phyloP scores from a whole-genome alignment of 2,329 filamentous ascomycete genomes.

The Trichophaea hybrida region DNA sequence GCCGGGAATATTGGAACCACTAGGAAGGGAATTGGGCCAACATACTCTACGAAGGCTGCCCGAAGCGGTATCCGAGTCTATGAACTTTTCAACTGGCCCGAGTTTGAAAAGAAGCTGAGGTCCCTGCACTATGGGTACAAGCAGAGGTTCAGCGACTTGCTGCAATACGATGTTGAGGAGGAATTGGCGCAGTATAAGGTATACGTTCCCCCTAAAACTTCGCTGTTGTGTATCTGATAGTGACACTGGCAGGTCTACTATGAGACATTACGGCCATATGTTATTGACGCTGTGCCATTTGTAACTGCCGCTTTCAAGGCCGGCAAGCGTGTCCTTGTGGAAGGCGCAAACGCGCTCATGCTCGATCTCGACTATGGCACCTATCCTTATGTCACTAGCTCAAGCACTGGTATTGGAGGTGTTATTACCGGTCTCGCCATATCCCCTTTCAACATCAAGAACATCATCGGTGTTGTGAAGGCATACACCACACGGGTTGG shows the following conservation, averaged over 20 bases:
- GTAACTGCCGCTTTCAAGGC: conserved; percentile 46
- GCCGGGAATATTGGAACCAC: conserved; percentile 35
- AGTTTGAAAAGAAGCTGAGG: conserved; percentile 53
- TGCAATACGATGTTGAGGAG: conserved; percentile 52
- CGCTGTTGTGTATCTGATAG: neutral
- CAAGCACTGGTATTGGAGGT: conserved; percentile 46
- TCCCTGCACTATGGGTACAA: conserved; percentile 47
- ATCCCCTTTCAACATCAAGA: conserved; percentile 45
- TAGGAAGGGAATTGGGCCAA: conserved; percentile 40
- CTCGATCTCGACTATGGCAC: conserved; percentile 50
- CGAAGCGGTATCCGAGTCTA: conserved; percentile 51
- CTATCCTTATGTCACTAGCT: conserved; percentile 48
- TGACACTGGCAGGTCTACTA: conserved; percentile 36
- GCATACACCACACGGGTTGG: conserved; percentile 52
- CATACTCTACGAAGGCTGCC: conserved; percentile 46
- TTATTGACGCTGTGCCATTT: conserved; percentile 53
- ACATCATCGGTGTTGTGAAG: conserved; percentile 52
- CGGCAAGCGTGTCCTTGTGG: conserved; percentile 48
- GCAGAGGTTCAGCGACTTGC: conserved; percentile 53
- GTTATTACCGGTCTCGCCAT: conserved; percentile 49
- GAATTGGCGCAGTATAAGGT: conserved; percentile 49
- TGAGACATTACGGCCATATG: conserved; percentile 43
- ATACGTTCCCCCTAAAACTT: conserved; percentile 1
- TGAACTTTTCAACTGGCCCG: conserved; percentile 51
- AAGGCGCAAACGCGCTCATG: conserved; percentile 55